Conservation (phyloP, 768 basidiomycete genomes). For the Russula compacta region DNA sequence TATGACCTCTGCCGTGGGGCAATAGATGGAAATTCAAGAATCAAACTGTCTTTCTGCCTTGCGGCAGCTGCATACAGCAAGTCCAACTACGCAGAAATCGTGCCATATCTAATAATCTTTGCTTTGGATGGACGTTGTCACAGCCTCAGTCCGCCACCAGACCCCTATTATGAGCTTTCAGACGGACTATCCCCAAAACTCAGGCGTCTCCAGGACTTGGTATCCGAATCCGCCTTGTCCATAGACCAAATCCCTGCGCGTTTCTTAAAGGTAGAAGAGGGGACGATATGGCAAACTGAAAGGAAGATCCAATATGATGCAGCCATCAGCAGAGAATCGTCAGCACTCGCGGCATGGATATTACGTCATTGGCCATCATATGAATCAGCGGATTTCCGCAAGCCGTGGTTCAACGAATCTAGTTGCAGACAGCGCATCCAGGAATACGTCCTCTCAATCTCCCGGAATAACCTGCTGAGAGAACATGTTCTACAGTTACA, state of each 20-base stretch:
- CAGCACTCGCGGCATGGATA: background rate
- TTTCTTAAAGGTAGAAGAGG: too few species aligned
- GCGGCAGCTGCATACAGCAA: slow-evolving; percentile 1
- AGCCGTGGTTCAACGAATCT: background rate
- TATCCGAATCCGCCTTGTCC: background rate
- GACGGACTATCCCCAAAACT: background rate
- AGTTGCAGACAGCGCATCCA: background rate
- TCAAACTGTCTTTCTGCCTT: background rate
- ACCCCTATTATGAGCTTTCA: background rate
- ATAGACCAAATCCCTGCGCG: background rate
- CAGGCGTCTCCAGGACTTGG: background rate
- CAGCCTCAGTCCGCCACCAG: background rate
- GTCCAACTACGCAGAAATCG: background rate
- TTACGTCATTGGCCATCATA: background rate
- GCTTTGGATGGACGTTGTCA: background rate
- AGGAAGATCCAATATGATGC: background rate
- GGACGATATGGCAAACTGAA: background rate
- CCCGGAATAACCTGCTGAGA: background rate
- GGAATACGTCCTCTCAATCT: background rate
- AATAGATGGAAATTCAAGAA: background rate
- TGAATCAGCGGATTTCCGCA: background rate
- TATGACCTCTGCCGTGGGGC: slow-evolving; percentile 1
- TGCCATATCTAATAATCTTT: background rate
- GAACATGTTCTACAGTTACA: slow-evolving; percentile 1
- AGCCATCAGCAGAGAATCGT: background rate